A percentile compares a stretch with the other conserved stretches of the same genome.
phyloP scores from a whole-genome alignment of 441 rosid species.

The Gossypium schwendimanii region DNA sequence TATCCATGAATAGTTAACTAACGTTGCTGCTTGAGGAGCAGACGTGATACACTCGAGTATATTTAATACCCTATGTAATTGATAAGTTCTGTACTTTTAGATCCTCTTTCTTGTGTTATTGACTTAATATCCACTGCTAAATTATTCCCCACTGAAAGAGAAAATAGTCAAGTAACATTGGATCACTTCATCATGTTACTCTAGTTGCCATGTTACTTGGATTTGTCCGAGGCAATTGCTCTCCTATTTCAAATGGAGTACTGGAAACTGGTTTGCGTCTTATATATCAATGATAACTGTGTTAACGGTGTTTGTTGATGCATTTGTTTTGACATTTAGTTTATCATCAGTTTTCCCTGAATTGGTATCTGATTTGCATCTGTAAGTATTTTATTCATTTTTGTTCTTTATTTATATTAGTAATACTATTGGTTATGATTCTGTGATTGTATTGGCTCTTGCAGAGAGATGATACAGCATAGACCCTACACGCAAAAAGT shows the following conservation, averaged over 20 bases:
- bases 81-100: not conserved
- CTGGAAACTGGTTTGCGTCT: not conserved
- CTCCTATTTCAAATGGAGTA: not conserved
- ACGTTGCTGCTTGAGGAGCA: not conserved
- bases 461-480: conserved; percentile 98
- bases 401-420: not conserved
- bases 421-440: not conserved
- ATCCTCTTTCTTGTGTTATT: not conserved
- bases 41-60: not conserved
- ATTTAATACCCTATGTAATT: not conserved
- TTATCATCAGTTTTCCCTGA: not conserved
- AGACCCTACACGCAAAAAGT: conserved; percentile 93
- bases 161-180: not conserved
- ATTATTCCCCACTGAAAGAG: not conserved
- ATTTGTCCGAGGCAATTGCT: not conserved
- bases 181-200: not conserved
- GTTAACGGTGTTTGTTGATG: not conserved
- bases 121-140: not conserved
- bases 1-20: not conserved
- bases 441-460: conserved; percentile 9
- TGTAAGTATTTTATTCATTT: not conserved
- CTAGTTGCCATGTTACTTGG: not conserved
- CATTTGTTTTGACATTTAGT: not conserved
- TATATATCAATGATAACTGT: not conserved
- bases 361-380: not conserved